Evolutionary conservation across 352 stramenopile species (phyloP), one percentile per base, ranked within the genome.

Genomic region (Pythium chondricola): DNA sequence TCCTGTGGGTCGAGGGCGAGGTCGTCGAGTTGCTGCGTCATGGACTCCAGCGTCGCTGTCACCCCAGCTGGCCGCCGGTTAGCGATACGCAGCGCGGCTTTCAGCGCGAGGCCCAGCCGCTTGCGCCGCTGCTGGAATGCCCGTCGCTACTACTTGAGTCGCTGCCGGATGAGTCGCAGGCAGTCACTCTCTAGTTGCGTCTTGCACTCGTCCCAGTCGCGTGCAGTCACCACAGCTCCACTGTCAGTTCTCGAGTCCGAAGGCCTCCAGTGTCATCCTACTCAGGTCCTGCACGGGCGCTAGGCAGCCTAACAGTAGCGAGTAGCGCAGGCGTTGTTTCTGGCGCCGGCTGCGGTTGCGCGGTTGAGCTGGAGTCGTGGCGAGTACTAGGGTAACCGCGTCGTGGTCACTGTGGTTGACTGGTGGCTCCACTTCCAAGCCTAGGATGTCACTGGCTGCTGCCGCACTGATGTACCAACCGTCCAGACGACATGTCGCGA

Each of bases 341-440:
- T 13, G 6, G 14, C 4, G 16, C n/a, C 17, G 0, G 16, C 1
- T 8, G n/a, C 24, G 21, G 2, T 11, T 29, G 33, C 9, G 21
- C 13, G 1, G 6, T 7, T 11, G n/a, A 10, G 33, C 2, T 13
- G 16, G 17, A 32, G 20, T 25, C n/a, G n/a, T n/a, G n/a, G 48
- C 48, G 13, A 16, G 10, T 1, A 3, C 2, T 2, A 56, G 0
- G 3, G 29, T 10, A 0, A 56, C 48, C 0, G 26, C 48, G 22
- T 56, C 39, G 24, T 56, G 48, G 22, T 56, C 48, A 22, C 38
- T 56, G 6, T 4, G 2, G 17, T 31, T 43, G 8, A 43, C 48
- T 6, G 48, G 48, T 11, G 48, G 35, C 0, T 22, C n/a, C 1
- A 27, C 21, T 0, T 18, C 6, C 14, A 42, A 13, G 3, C 26